Percentiles rank a stretch among this genome's conserved stretches.
Evolutionary conservation across 2,329 filamentous ascomycete genomes (phyloP).

Genomic region (Alternaria novae-zelandiae): DNA sequence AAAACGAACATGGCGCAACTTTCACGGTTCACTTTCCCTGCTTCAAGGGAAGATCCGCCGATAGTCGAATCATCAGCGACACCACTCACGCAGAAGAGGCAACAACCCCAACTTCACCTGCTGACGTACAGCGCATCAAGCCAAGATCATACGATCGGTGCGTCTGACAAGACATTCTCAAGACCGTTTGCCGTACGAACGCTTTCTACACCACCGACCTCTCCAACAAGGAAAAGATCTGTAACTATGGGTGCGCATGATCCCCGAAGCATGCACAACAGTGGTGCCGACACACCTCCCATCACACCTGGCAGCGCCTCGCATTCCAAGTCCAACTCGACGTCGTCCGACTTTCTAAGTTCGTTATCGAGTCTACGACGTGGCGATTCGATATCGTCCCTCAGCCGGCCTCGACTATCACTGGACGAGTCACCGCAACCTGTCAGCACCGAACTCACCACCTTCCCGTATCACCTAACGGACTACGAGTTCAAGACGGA

Average conservation of each 20-base stretch:
- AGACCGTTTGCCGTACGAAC: conserved; percentile 7
- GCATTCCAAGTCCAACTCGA: conserved; percentile 28
- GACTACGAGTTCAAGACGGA: conserved; percentile 37
- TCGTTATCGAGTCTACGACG: conserved; percentile 27
- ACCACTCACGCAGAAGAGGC: conserved; percentile 6
- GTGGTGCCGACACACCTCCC: conserved; percentile 35
- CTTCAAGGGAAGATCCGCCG: not conserved
- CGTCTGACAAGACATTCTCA: conserved; percentile 6
- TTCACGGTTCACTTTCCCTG: conserved; percentile 13
- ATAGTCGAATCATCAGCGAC: not conserved
- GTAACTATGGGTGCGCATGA: conserved; percentile 23
- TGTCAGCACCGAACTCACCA: conserved; percentile 28
- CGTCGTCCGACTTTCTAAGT: conserved; percentile 24
- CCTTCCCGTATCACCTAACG: conserved; percentile 30
- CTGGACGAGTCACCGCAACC: conserved; percentile 26
- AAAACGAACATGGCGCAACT: conserved; percentile 18
- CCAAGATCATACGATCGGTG: conserved; percentile 9
- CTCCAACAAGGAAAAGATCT: conserved; percentile 25
- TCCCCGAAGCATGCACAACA: conserved; percentile 20
- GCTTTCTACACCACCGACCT: conserved; percentile 36
- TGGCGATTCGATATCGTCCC: conserved; percentile 29
- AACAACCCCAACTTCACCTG: conserved; percentile 21
- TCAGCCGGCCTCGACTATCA: conserved; percentile 13
- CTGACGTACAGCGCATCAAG: conserved; percentile 10
- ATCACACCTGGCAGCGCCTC: conserved; percentile 32